These are phyloP conservation scores for Akanthomyces lecanii DNA, from an alignment of 2,329 filamentous ascomycete genomes.

Conservation along the genomic window DNA sequence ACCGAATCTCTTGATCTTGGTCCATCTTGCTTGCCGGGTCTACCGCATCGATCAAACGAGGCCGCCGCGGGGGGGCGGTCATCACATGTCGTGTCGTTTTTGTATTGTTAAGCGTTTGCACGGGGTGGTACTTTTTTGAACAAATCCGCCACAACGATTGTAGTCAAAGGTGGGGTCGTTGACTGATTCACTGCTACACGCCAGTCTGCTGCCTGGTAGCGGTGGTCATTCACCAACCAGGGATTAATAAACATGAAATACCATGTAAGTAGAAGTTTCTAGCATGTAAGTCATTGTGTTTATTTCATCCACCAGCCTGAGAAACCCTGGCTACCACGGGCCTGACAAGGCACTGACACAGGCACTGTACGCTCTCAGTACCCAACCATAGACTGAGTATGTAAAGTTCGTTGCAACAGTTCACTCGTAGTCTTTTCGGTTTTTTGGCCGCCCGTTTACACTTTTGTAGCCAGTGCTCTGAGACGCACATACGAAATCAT, in stretches of 20 bases:
- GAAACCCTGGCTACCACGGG: background rate
- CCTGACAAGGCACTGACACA: no score
- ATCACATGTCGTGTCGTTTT: background rate
- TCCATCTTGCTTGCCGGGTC: constrained; percentile 32
- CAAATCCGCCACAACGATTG: background rate
- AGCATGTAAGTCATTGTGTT: background rate
- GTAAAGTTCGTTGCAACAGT: no score
- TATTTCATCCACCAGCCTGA: background rate
- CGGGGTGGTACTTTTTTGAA: background rate
- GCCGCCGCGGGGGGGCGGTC: background rate
- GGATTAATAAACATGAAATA: background rate
- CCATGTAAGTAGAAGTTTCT: background rate
- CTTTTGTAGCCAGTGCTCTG: constrained; percentile 43
- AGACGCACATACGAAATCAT: constrained; percentile 52
- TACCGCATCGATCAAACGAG: background rate
- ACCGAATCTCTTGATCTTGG: constrained; percentile 42
- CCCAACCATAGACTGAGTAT: no score
- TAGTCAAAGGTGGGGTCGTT: background rate
- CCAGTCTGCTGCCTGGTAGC: background rate
- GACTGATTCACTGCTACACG: background rate
- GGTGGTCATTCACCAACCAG: background rate
- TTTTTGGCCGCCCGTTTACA: constrained; percentile 6
- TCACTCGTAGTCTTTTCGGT: no score
- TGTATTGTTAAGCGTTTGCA: background rate
- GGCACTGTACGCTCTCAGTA: no score